Percentiles rank a stretch among this genome's conserved stretches.
Evolutionary conservation across 768 basidiomycete species (phyloP).

Genomic region (Myochromella boudieri): DNA sequence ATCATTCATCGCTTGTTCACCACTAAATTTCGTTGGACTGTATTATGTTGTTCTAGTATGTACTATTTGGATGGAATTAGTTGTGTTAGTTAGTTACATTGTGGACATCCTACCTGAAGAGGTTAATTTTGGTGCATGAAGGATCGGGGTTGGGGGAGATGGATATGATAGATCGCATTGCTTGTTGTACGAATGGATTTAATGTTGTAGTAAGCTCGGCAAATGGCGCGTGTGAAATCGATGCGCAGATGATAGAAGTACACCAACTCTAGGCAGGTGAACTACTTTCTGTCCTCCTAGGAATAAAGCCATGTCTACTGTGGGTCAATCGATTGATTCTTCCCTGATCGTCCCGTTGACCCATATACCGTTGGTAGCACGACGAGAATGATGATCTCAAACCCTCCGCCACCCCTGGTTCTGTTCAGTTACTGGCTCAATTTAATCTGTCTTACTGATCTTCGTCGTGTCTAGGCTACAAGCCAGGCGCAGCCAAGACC

Average conservation of each 20-base stretch:
- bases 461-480: conserved; percentile 59
- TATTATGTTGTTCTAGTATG: no score
- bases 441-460: conserved; percentile 7
- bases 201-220: conserved; percentile 28
- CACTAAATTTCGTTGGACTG: no score
- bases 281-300: conserved; percentile 20
- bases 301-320: conserved; percentile 49
- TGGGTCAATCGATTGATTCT: conserved; percentile 24
- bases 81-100: conserved; percentile 14
- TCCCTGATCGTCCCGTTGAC: conserved; percentile 4
- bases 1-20: conserved; percentile 9
- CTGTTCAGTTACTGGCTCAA: conserved; percentile 8
- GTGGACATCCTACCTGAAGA: conserved; percentile 11
- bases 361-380: conserved; percentile 29
- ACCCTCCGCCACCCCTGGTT: conserved; percentile 70
- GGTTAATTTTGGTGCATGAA: conserved; percentile 1
- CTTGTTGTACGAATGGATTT: background rate
- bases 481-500: conserved; percentile 63
- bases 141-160: background rate
- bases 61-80: conserved; percentile 18
- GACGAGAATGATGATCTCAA: conserved; percentile 74
- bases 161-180: background rate
- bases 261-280: conserved; percentile 14
- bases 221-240: conserved; percentile 73
- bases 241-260: conserved; percentile 32